Conservation (phyloP, 495 filamentous ascomycete genomes). For the Corynascus novoguineensis region DNA sequence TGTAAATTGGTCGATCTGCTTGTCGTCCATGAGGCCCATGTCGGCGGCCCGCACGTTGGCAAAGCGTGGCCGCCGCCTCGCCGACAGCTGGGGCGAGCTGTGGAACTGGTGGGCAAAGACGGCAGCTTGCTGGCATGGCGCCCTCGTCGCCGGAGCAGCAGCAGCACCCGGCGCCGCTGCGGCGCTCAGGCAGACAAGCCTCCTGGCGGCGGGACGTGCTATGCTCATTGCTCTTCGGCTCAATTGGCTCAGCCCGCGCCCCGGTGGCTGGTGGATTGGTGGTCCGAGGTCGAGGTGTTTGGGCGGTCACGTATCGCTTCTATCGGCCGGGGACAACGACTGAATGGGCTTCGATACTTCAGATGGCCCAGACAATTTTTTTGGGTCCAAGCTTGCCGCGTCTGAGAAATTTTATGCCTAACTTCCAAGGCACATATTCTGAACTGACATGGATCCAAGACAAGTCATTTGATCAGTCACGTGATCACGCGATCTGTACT, state of each 20-base stretch:
- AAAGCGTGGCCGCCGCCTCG: slow-evolving; percentile 39
- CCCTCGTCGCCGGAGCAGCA: slow-evolving; percentile 9
- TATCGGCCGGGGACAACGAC: slow-evolving; percentile 7
- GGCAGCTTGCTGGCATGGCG: slow-evolving; percentile 10
- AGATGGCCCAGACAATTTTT: slow-evolving; percentile 20
- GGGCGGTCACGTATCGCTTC: slow-evolving; percentile 8
- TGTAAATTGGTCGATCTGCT: slow-evolving; percentile 41
- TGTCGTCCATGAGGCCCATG: slow-evolving; percentile 36
- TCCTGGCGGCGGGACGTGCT: slow-evolving; percentile 32
- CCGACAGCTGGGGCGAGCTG: slow-evolving; percentile 37
- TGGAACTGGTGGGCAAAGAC: slow-evolving; percentile 33
- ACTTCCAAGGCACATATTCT: slow-evolving; percentile 12
- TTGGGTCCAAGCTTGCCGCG: slow-evolving; percentile 18
- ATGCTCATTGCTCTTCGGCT: slow-evolving; percentile 28
- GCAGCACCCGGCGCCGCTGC: slow-evolving; percentile 8
- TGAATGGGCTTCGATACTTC: slow-evolving; percentile 4
- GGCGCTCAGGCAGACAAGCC: slow-evolving; percentile 30
- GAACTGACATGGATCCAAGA: neutral
- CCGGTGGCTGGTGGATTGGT: slow-evolving; percentile 18
- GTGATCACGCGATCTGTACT: neutral
- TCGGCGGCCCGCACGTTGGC: slow-evolving; percentile 40
- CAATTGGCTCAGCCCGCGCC: slow-evolving; percentile 15
- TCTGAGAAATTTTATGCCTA: neutral
- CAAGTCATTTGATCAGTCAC: neutral
- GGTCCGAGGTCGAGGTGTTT: slow-evolving; percentile 6